phyloP scores from a whole-genome alignment of 1,284 basidiomycete genomes.

The Mycosarcoma maydis region DNA sequence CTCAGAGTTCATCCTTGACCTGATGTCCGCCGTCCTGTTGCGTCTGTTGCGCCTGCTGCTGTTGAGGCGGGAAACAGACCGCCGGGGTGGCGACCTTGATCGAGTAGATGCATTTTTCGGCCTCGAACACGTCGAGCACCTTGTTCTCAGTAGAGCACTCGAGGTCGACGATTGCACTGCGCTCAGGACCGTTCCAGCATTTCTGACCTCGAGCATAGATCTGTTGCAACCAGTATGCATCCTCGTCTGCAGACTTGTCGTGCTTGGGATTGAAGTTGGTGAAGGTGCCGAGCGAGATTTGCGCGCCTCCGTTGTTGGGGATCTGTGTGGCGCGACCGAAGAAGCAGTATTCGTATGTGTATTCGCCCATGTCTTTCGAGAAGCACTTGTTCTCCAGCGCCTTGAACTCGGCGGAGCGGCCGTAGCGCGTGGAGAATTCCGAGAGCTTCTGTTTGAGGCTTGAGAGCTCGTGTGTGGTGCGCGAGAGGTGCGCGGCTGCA shows the following conservation, averaged over 20 bases:
- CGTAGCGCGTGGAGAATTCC: constrained; percentile 76
- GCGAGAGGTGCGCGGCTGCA: constrained; percentile 54
- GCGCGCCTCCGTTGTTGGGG: constrained; percentile 80
- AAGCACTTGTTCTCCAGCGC: constrained; percentile 87
- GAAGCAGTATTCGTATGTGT: constrained; percentile 95
- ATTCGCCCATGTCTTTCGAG: constrained; percentile 86
- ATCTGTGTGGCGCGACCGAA: constrained; percentile 89
- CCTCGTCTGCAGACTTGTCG: constrained; percentile 74
- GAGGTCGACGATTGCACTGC: constrained; percentile 81
- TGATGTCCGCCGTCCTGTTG: not conserved
- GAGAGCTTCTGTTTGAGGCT: constrained; percentile 71
- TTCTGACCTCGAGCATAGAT: constrained; percentile 79
- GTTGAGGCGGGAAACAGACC: constrained; percentile 72
- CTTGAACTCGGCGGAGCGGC: constrained; percentile 90
- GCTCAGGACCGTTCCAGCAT: constrained; percentile 97
- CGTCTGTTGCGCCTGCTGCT: constrained; percentile 1
- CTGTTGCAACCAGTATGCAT: constrained; percentile 82
- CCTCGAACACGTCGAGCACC: constrained; percentile 81
- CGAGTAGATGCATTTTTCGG: constrained; percentile 95
- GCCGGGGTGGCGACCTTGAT: constrained; percentile 88
- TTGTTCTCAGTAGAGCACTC: constrained; percentile 87
- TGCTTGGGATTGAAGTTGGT: constrained; percentile 74
- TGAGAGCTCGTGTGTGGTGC: constrained; percentile 71
- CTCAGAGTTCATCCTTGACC: constrained; percentile 30
- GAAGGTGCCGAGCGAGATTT: constrained; percentile 78